Percentiles rank a stretch among this genome's conserved stretches.
These are phyloP conservation scores for Megacollybia marginata DNA, from an alignment of 768 basidiomycete genomes.

Conservation along the genomic window DNA sequence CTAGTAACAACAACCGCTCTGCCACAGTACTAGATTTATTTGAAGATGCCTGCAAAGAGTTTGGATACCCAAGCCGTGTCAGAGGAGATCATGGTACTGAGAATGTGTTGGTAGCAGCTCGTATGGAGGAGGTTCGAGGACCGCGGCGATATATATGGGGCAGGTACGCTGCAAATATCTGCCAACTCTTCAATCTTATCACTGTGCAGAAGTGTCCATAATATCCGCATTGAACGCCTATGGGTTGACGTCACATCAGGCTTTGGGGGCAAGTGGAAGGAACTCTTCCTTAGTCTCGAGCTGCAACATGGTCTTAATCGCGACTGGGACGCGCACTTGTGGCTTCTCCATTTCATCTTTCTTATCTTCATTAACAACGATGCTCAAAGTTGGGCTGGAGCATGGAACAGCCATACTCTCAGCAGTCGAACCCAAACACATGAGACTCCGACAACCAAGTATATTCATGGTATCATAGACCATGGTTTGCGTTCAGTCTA, in stretches of 20 bases:
- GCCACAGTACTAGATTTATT: constrained; percentile 19
- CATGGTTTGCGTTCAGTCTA: no score
- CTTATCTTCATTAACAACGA: constrained; percentile 13
- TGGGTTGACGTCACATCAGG: constrained; percentile 1
- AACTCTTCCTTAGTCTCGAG: constrained; percentile 15
- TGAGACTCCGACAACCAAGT: no score
- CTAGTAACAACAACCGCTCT: constrained; percentile 21
- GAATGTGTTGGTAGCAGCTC: constrained; percentile 23
- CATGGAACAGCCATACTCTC: constrained; percentile 13
- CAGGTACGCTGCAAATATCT: no score
- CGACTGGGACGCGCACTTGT: constrained; percentile 13
- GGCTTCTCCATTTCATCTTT: constrained; percentile 21
- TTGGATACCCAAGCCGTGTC: constrained; percentile 19
- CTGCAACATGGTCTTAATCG: constrained; percentile 12
- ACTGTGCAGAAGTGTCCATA: constrained; percentile 16
- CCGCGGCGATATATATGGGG: constrained; percentile 18
- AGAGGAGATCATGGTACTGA: constrained; percentile 26
- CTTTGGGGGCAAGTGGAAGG: constrained; percentile 6
- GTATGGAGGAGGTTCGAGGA: constrained; percentile 19
- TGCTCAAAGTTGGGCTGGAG: constrained; percentile 2
- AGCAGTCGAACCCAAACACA: no score
- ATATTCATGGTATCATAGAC: no score
- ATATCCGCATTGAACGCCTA: constrained; percentile 5
- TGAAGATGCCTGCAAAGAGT: not conserved
- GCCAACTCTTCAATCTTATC: constrained; percentile 9